A percentile compares a stretch with the other conserved stretches of the same genome.
Conservation (phyloP, 2,329 filamentous ascomycete species). For the Verticillium albo-atrum region DNA sequence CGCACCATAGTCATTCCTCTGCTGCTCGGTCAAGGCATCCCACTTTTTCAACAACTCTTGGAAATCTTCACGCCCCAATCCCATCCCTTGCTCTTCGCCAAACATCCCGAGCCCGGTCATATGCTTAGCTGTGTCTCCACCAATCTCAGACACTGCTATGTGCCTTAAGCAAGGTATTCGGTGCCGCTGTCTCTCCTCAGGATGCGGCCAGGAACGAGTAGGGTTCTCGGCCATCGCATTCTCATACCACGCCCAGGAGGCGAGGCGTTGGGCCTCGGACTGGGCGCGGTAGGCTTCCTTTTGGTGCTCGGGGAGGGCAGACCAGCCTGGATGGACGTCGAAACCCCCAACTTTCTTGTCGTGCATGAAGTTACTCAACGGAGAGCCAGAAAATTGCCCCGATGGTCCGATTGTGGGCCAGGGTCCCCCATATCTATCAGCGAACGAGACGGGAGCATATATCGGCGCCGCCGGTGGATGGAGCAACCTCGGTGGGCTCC, state of each 20-base stretch:
- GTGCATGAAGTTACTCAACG: not conserved
- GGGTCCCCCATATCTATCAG: not conserved
- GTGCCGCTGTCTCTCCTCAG: not conserved
- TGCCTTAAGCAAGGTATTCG: not conserved
- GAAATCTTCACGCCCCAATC: not conserved
- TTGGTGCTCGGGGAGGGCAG: not conserved
- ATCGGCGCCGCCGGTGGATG: no score
- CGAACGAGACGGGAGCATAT: not conserved
- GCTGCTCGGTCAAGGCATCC: not conserved
- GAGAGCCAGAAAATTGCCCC: not conserved
- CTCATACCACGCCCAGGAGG: conserved; percentile 1
- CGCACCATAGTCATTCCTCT: not conserved
- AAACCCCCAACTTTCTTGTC: not conserved
- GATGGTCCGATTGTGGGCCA: not conserved
- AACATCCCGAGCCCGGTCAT: not conserved
- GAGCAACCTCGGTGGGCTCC: no score
- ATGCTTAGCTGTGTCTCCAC: not conserved
- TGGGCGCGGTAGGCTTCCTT: not conserved
- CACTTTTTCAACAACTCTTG: not conserved
- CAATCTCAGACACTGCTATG: no score
- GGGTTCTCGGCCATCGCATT: not conserved
- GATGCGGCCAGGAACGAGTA: not conserved
- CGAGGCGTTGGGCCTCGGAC: not conserved
- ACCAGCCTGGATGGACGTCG: not conserved
- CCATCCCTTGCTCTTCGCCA: not conserved